Base-by-base conservation (phyloP, 345 rosid species). In the Balakata baccata region DNA sequence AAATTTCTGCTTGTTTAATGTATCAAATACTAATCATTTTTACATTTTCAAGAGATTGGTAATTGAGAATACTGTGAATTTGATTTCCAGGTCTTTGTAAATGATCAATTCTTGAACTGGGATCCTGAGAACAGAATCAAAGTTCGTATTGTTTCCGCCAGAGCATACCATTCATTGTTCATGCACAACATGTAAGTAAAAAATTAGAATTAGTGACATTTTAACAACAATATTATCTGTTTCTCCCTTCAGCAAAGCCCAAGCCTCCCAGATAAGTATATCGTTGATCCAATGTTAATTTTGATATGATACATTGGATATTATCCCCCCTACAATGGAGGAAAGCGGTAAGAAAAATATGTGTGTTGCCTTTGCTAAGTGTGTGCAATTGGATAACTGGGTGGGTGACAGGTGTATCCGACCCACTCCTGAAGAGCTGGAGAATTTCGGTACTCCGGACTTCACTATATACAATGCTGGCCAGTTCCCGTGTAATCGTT, bases 401-500 rank as follows among this genome's bases (percentile, higher is more conserved):
- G 87, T 87, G 84, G 89, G 87, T 90, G 86, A 78, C 97, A 94
- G 98, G 98, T 94, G 98, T 80, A 92, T 94, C 83, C 97, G 98
- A 71, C 92, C 97, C 83, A 94, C 98, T 76, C 86, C 82, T 65
- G 97, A 92, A 83, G 98, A 94, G 90, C 98, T 92, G 77, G 98
- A 92, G 97, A 80, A 86, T 77, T 94, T 94, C 1, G 98, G 98
- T 75, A 92, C 97, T 75, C 98, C 98, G 78, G 98, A 94, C 85
- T 94, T 94, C 89, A 94, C 98, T 68, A 92, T 94, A 66, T 92
- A 90, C 97, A 94, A 94, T 82, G 98, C 98, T 56, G 98, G 98
- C 70, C 93, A 88, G 90, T 94, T 92, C 89, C 97, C 98, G 18
- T 94, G 98, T 86, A 94, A 94, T 70, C 97, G 98, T 79, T 94